phyloP scores from a whole-genome alignment of 2,329 filamentous ascomycete genomes.

The Aspergillaceae sp. region DNA sequence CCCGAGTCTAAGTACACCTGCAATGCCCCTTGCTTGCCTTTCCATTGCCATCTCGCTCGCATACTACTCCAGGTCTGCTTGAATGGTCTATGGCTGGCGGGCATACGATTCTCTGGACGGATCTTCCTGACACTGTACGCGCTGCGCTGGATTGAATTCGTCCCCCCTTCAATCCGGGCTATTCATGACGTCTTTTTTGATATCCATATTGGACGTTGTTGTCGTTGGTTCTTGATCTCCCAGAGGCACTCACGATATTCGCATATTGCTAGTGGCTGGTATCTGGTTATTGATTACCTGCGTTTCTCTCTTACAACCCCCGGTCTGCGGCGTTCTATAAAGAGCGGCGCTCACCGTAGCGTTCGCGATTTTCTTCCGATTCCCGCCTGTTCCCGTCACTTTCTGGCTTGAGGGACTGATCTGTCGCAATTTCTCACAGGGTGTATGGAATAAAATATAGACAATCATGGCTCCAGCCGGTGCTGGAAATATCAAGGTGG shows the following conservation, averaged over 20 bases:
- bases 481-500: conserved; percentile 98
- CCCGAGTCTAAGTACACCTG: neutral
- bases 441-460: conserved; percentile 34
- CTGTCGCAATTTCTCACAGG: conserved; percentile 10
- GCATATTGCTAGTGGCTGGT: neutral
- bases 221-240: too few relatives aligned
- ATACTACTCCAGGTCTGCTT: conserved; percentile 3
- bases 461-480: conserved; percentile 58
- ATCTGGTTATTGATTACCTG: too few relatives aligned
- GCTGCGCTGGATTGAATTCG: neutral
- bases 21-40: neutral
- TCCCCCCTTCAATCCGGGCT: too few relatives aligned
- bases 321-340: conserved; percentile 9
- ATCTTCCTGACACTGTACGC: neutral
- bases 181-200: too few relatives aligned
- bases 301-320: neutral
- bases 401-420: conserved; percentile 3
- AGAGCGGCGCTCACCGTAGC: conserved; percentile 24
- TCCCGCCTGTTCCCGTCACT: conserved; percentile 4
- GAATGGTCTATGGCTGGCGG: neutral
- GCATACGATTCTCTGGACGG: neutral
- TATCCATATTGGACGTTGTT: neutral
- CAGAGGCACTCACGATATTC: neutral
- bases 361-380: conserved; percentile 22
- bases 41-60: neutral